Evolutionary conservation across 805 yeast species (phyloP).

Genomic region (Candida verbasci): DNA sequence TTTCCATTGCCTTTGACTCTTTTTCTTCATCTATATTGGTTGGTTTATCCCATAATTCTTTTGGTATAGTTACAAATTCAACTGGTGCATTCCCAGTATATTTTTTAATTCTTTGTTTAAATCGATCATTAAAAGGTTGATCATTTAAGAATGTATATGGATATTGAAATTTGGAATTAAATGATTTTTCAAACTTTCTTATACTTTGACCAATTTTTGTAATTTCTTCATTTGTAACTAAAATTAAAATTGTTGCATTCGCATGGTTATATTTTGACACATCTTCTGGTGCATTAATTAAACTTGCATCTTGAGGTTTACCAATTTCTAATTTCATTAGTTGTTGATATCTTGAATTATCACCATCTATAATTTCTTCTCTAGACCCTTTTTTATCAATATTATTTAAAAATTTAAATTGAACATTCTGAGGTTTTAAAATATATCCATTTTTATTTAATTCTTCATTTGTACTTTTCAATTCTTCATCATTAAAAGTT

Average conservation of each 20-base stretch:
- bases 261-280: constrained; percentile 40
- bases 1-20: constrained; percentile 37
- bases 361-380: constrained; percentile 31
- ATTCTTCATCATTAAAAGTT: not conserved
- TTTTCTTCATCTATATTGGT: constrained; percentile 43
- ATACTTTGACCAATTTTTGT: constrained; percentile 48
- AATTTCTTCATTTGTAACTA: constrained; percentile 68
- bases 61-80: constrained; percentile 38
- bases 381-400: constrained; percentile 22
- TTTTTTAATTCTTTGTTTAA: constrained; percentile 34
- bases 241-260: constrained; percentile 69
- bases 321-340: constrained; percentile 32
- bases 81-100: constrained; percentile 17
- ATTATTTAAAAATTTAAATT: constrained; percentile 28
- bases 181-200: constrained; percentile 54
- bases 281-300: constrained; percentile 11
- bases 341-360: constrained; percentile 33
- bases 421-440: constrained; percentile 25
- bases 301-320: constrained; percentile 43
- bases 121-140: constrained; percentile 53
- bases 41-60: constrained; percentile 58
- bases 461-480: constrained; percentile 3
- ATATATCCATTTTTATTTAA: constrained; percentile 12
- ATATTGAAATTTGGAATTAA: constrained; percentile 67
- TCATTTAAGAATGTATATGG: constrained; percentile 83